These are phyloP conservation scores for Papiliotrema fonsecae DNA, from an alignment of 1,284 basidiomycete genomes.

Conservation along the genomic window DNA sequence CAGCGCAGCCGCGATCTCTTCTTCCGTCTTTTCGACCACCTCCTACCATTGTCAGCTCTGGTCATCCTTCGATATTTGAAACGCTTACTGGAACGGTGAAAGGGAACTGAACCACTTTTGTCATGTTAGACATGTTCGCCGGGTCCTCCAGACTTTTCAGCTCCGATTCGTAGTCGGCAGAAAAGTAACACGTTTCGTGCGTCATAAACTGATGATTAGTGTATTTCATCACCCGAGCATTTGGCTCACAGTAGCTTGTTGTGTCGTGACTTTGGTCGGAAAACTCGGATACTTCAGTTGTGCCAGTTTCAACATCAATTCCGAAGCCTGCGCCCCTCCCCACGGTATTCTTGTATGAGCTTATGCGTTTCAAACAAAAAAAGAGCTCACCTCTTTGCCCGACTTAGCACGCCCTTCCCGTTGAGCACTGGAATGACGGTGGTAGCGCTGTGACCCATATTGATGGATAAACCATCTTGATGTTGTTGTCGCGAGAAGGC, in stretches of 20 bases:
- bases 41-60: conserved; percentile 43
- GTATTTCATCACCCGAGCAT: too few species aligned
- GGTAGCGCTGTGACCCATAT: conserved; percentile 54
- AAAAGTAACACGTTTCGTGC: conserved; percentile 79
- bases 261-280: conserved; percentile 53
- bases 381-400: conserved; percentile 67
- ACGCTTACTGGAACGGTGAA: conserved; percentile 57
- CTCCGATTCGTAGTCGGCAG: conserved; percentile 68
- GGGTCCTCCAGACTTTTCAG: conserved; percentile 65
- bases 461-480: conserved; percentile 68
- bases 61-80: background rate
- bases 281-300: conserved; percentile 96
- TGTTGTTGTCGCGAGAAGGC: conserved; percentile 61
- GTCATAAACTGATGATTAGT: conserved; percentile 68
- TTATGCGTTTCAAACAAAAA: too few species aligned
- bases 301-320: conserved; percentile 84
- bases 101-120: conserved; percentile 80
- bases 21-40: conserved; percentile 82
- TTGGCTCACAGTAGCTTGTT: conserved; percentile 54
- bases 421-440: conserved; percentile 78
- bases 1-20: conserved; percentile 71
- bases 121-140: conserved; percentile 58
- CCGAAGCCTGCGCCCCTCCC: conserved; percentile 84
- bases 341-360: conserved; percentile 69
- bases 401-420: conserved; percentile 72